Base-by-base conservation (phyloP, 73 alveolate species). In the Urostyla sp. region DNA sequence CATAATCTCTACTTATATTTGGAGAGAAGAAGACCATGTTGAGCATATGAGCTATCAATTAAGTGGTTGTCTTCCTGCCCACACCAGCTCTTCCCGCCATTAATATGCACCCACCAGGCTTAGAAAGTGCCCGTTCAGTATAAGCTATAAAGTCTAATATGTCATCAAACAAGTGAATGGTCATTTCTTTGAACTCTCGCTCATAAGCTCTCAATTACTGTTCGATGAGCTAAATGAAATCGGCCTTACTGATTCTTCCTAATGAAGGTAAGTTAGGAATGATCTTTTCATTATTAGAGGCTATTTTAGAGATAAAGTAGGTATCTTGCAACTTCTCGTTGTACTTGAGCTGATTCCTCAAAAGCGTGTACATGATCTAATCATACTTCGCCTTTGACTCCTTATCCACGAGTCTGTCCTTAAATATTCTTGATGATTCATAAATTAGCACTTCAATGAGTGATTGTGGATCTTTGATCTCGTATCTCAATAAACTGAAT, bases 1-100 rank as follows among this genome's bases (percentile, higher is more conserved):
- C 60, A 80, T 90, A 93, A 51, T 93, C 98, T 87, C 96, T 90
- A 32, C 95, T 75, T 24, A 93, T 83, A 54, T 88, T 90, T 16
- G 95, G 95, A 32, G 93, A 63, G 40, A 87, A 78, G 53, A 93
- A 75, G 69, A 81, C 87, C 75, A 93, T 35, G 59, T 91, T 63
- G n/a, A 94, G 87, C 94, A 94, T 83, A 32, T 94, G 95, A 37
- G 95, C 85, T 67, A 84, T 91, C 10, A 97, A 90, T 26, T 90
- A 82, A 28, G 92, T 56, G 55, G 95, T 57, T 34, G 91, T 95
- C 82, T 97, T 94, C 90, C 99, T 92, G n/a, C 99, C 99, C 7
- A 98, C 93, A 20, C 99, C 99, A 51, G 97, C 87, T 32, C 98
- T 81, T 36, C 99, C 99, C 0, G 98, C 99, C 78, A 98, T 80